These are phyloP conservation scores for Nicotiana paniculata DNA, from an alignment of 257 asterid species.

Conservation along the genomic window DNA sequence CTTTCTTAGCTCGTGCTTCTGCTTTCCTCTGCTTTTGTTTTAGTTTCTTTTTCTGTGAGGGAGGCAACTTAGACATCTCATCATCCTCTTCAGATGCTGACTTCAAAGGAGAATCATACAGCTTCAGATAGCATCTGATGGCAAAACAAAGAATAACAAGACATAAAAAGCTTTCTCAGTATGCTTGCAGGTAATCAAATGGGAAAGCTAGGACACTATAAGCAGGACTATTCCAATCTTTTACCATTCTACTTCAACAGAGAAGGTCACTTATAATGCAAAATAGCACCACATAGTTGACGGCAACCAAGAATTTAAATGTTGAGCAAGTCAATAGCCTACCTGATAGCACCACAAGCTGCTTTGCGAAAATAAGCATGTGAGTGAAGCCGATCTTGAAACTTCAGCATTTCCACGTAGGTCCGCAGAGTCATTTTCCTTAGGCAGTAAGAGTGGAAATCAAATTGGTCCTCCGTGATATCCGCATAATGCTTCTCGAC, in stretches of 20 bases:
- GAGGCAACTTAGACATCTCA: conserved; percentile 70
- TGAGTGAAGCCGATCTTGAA: conserved; percentile 92
- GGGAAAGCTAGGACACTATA: background rate
- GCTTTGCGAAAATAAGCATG: conserved; percentile 90
- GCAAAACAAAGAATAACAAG: background rate
- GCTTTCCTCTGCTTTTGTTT: conserved; percentile 95
- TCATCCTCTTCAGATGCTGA: conserved; percentile 83
- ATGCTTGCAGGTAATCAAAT: background rate
- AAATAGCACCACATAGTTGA: background rate
- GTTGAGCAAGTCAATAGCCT: background rate
- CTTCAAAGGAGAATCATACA: conserved; percentile 85
- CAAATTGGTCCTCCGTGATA: conserved; percentile 94
- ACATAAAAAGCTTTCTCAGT: background rate
- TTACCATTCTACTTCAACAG: background rate
- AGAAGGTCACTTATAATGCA: background rate
- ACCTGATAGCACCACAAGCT: conserved; percentile 88
- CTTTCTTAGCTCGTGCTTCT: conserved; percentile 97
- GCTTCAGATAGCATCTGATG: conserved; percentile 86
- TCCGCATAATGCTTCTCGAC: conserved; percentile 97
- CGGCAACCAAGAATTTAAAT: background rate
- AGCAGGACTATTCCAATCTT: background rate
- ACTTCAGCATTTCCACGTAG: conserved; percentile 85
- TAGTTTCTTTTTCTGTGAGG: conserved; percentile 93
- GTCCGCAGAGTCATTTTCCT: conserved; percentile 96
- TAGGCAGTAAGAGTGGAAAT: conserved; percentile 94